Base-by-base conservation (phyloP, 306 rosid genomes). In the Ziziphus jujuba region DNA sequence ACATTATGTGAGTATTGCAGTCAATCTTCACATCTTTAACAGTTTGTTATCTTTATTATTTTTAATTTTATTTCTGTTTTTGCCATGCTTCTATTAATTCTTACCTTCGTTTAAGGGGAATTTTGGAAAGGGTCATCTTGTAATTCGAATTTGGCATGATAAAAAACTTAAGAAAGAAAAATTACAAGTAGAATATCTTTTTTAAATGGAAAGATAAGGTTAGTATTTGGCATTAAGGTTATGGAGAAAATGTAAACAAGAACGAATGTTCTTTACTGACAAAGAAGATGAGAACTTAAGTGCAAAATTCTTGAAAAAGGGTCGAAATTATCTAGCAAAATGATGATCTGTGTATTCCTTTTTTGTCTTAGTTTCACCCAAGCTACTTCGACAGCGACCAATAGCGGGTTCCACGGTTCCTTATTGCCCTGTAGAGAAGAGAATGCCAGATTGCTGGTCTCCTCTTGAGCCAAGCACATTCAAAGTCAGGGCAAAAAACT, bases 401-500 rank as follows among this genome's bases (percentile, higher is more conserved):
- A 12, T 82, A 56, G 99, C 96, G 0, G 97, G 97, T 77, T 81
- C 83, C 6, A 71, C 81, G 7, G 80, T 90, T 77, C 92, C 90
- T 1, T 77, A 22, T 72, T 93, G 91, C 65, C 74, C 90, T 20
- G 24, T 79, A 66, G 96, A 84, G 70, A 88, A 90, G 86, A 88
- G 81, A 77, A 67, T 69, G 75, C 79, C 83, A 1, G 84, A 95
- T 74, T 85, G 90, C 59, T 93, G 99, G 99, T 93, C 95, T 23
- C 85, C 80, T 44, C 75, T 90, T 75, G 97, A 93, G 63, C 88
- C 99, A 74, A 75, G 83, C 77, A 75, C 90, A 57, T 93, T 93
- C 70, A 87, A 84, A 88, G 91, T 93, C 70, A 79, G 99, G 82
- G 99, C 84, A 5, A 93, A 84, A 63, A 90, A 83, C 75, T 93